Percentiles rank a stretch among this genome's conserved stretches.
Evolutionary conservation across 345 rosid species (phyloP).

Genomic region (Noccaea bulbosa): DNA sequence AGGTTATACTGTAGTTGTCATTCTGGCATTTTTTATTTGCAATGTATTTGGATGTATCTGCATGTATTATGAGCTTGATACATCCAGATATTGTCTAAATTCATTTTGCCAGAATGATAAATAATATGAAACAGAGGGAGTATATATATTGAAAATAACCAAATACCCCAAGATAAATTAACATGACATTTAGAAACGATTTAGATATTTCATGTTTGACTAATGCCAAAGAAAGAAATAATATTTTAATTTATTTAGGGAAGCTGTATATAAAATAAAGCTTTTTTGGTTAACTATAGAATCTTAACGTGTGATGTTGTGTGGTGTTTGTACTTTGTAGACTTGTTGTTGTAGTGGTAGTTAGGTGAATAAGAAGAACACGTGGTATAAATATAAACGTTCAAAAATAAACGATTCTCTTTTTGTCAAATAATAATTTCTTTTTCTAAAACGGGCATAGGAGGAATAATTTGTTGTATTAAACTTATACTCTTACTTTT

Average conservation of each 20-base stretch:
- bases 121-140: no score
- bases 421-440: no score
- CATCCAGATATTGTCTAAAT: no score
- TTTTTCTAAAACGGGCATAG: no score
- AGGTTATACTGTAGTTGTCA: no score
- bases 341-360: slow-evolving; percentile 15
- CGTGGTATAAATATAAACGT: slow-evolving; percentile 7
- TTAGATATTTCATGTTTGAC: not conserved
- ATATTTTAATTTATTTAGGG: not conserved
- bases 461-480: no score
- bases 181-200: not conserved
- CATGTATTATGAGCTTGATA: no score
- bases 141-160: not conserved
- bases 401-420: no score
- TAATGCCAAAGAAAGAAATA: not conserved
- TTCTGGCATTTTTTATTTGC: no score
- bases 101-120: no score
- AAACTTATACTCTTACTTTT: no score
- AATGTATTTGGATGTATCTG: no score
- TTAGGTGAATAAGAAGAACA: slow-evolving; percentile 35
- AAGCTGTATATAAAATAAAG: not conserved
- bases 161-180: not conserved
- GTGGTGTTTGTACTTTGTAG: slow-evolving; percentile 30
- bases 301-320: slow-evolving; percentile 18
- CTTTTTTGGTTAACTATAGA: not conserved